Evolutionary conservation across 768 basidiomycete genomes (phyloP).

Genomic region (Lactarius akahatsu): DNA sequence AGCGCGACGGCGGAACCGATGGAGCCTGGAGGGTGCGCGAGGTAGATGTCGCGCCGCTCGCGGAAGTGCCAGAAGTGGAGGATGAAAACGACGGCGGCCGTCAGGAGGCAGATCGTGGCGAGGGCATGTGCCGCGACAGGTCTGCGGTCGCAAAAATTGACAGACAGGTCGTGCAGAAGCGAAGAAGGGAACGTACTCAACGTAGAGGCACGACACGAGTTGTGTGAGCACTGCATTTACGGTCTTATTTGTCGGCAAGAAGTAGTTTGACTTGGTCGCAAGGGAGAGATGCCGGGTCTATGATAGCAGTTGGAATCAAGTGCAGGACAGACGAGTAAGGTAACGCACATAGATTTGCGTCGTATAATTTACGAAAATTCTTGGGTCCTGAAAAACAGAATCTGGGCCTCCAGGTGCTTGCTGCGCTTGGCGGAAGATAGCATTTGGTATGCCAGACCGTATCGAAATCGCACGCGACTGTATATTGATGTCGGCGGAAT

Average conservation of each 20-base stretch:
- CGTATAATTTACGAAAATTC: conserved; percentile 56
- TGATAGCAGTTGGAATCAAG: conserved; percentile 14
- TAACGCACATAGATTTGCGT: conserved; percentile 48
- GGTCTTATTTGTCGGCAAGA: conserved; percentile 42
- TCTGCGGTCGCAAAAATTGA: conserved; percentile 37
- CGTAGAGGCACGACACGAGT: conserved; percentile 48
- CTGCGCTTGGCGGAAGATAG: conserved; percentile 55
- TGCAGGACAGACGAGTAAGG: conserved; percentile 17
- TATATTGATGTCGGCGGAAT: conserved; percentile 44
- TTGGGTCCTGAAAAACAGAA: conserved; percentile 47
- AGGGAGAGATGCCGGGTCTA: conserved; percentile 60
- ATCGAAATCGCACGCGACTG: conserved; percentile 51
- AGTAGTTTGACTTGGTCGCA: conserved; percentile 59
- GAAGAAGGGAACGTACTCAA: conserved; percentile 52
- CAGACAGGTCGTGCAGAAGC: not conserved
- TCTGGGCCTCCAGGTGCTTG: conserved; percentile 43
- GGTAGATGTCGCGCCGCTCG: conserved; percentile 18
- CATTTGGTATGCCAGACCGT: conserved; percentile 52
- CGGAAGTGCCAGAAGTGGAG: conserved; percentile 46
- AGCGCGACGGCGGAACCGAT: conserved; percentile 21
- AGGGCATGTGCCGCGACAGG: conserved; percentile 52
- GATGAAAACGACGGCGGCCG: conserved; percentile 48
- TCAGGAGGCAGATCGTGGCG: conserved; percentile 46
- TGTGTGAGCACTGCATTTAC: conserved; percentile 44
- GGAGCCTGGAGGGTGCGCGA: conserved; percentile 23